Conservation (phyloP, 2,329 filamentous ascomycete genomes). For the Paecilomyces formosus region DNA sequence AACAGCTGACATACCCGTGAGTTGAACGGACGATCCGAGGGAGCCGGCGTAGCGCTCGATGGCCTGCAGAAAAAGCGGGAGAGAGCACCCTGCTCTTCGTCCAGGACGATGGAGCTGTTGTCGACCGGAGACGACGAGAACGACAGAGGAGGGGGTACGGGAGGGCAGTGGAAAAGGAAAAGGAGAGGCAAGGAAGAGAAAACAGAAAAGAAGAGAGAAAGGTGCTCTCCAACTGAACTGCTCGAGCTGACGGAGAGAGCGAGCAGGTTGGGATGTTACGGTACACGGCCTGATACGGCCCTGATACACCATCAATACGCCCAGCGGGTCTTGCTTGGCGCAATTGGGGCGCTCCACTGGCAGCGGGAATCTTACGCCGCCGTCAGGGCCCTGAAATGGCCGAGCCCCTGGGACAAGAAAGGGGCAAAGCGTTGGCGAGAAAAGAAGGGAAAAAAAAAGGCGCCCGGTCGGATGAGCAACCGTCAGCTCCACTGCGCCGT, state of each 20-base stretch:
- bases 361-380: background rate
- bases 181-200: background rate
- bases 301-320: background rate
- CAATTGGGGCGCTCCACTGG: background rate
- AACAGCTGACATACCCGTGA: background rate
- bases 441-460: background rate
- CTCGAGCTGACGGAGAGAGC: background rate
- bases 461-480: background rate
- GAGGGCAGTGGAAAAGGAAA: background rate
- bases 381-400: background rate
- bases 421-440: background rate
- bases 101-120: background rate
- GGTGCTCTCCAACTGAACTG: background rate
- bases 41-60: background rate
- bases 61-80: background rate
- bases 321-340: background rate
- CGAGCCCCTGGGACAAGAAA: background rate
- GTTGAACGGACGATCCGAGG: background rate
- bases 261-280: background rate
- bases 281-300: background rate
- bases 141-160: background rate
- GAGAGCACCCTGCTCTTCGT: background rate
- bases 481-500: background rate
- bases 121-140: background rate
- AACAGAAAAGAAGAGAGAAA: too few relatives aligned